Conservation (phyloP, 805 yeast genomes). For the Yueomyces sp. region DNA sequence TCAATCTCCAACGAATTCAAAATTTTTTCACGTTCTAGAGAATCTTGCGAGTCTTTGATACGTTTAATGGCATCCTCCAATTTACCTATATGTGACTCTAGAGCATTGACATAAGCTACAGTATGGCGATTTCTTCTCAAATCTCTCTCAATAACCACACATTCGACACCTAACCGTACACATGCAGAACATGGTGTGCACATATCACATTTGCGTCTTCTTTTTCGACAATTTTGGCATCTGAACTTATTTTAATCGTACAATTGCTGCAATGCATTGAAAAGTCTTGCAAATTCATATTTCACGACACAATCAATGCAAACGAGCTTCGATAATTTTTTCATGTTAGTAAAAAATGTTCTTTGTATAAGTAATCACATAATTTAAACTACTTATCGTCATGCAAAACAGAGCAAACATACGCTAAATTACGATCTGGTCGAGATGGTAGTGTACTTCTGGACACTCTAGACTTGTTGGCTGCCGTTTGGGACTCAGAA, state of each 20-base stretch:
- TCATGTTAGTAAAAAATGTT: too few relatives aligned
- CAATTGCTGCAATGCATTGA: too few relatives aligned
- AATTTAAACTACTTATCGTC: too few relatives aligned
- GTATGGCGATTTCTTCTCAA: conserved; percentile 34
- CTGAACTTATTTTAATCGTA: conserved; percentile 2
- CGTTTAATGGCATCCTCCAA: conserved; percentile 8
- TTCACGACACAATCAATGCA: too few relatives aligned
- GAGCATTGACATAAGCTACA: conserved; percentile 30
- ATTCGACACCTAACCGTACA: conserved; percentile 28
- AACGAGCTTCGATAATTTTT: too few relatives aligned
- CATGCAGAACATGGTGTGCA: conserved; percentile 35
- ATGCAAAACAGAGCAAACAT: too few relatives aligned
- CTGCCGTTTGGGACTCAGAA: too few relatives aligned
- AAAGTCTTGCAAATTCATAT: too few relatives aligned
- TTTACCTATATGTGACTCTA: conserved; percentile 20
- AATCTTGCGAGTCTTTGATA: conserved; percentile 4
- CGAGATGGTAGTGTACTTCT: too few relatives aligned
- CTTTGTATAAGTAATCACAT: too few relatives aligned
- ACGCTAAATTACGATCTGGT: too few relatives aligned
- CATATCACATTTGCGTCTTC: conserved; percentile 32
- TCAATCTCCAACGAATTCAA: conserved; percentile 2
- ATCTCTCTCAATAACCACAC: conserved; percentile 30
- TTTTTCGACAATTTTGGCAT: conserved; percentile 14
- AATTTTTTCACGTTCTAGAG: conserved; percentile 3
- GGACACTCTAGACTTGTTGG: too few relatives aligned